Evolutionary conservation across 139 green algal species (phyloP).

Genomic region (Eudorina sp.): DNA sequence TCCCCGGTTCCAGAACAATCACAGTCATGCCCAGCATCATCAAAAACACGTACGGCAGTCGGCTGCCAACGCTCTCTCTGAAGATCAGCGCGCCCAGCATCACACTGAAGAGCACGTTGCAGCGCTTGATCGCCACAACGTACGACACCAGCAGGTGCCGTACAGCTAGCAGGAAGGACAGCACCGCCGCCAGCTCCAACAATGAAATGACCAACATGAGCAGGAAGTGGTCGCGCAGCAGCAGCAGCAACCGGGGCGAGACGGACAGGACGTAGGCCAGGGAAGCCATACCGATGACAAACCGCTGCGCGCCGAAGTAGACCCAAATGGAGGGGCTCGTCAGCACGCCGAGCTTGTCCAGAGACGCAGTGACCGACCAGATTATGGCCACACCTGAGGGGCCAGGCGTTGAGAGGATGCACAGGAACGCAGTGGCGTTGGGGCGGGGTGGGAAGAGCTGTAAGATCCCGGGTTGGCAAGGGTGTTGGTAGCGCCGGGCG

Average conservation of each 20-base stretch:
- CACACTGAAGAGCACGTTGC: conserved; percentile 73
- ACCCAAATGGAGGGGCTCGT: conserved; percentile 49
- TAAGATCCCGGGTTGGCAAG: no score
- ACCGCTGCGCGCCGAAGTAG: conserved; percentile 55
- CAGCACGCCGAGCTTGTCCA: conserved; percentile 73
- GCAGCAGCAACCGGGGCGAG: background rate
- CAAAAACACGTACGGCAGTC: conserved; percentile 66
- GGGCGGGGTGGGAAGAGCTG: no score
- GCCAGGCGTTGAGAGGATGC: no score
- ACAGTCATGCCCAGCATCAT: conserved; percentile 67
- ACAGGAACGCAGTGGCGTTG: no score
- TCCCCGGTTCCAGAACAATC: conserved; percentile 66
- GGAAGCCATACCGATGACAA: conserved; percentile 22
- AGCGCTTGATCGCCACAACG: conserved; percentile 78
- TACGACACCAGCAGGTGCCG: conserved; percentile 73
- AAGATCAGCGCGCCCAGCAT: conserved; percentile 72
- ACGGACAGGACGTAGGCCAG: conserved; percentile 32
- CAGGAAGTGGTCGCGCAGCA: conserved; percentile 40
- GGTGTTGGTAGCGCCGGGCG: no score
- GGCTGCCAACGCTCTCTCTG: conserved; percentile 53
- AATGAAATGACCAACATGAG: conserved; percentile 55
- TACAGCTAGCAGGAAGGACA: conserved; percentile 69
- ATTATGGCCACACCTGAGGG: conserved; percentile 46
- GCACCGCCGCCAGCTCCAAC: conserved; percentile 63
- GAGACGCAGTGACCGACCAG: conserved; percentile 64